Conservation (phyloP, 2,329 filamentous ascomycete genomes). For the Talaromyces sp. region DNA sequence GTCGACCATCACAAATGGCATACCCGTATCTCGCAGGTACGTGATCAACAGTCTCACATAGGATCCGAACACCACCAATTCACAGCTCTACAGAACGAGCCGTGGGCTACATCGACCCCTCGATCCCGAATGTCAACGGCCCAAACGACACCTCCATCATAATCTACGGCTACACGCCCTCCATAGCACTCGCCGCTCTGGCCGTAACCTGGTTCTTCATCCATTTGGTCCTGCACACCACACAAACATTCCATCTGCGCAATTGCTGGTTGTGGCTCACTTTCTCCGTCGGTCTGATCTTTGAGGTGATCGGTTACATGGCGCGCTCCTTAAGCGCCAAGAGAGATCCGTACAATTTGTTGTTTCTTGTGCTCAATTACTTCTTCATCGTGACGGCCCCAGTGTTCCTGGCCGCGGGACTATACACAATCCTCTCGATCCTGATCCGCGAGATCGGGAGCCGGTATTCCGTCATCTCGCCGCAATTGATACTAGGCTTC, state of each 20-base stretch:
- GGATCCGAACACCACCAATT: background rate
- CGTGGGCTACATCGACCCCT: background rate
- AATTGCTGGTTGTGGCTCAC: background rate
- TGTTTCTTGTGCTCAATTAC: background rate
- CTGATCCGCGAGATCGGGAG: background rate
- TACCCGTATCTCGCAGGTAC: background rate
- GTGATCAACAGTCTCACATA: background rate
- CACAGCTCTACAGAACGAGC: background rate
- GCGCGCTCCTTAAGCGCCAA: background rate
- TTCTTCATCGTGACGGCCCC: background rate
- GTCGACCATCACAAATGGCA: background rate
- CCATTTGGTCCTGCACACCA: background rate
- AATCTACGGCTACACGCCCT: background rate
- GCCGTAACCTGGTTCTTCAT: background rate
- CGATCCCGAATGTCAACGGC: background rate
- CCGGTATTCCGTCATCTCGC: background rate
- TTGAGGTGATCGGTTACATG: background rate
- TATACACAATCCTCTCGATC: background rate
- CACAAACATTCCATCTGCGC: background rate
- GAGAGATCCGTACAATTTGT: background rate
- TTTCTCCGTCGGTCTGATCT: background rate
- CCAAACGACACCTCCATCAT: background rate
- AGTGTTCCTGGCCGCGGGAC: background rate
- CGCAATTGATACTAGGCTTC: background rate
- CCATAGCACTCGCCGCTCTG: background rate